Percentiles rank a stretch among this genome's conserved stretches.
These are phyloP conservation scores for Cyamopsis tetragonoloba DNA, from an alignment of 306 rosid genomes.

Conservation along the genomic window DNA sequence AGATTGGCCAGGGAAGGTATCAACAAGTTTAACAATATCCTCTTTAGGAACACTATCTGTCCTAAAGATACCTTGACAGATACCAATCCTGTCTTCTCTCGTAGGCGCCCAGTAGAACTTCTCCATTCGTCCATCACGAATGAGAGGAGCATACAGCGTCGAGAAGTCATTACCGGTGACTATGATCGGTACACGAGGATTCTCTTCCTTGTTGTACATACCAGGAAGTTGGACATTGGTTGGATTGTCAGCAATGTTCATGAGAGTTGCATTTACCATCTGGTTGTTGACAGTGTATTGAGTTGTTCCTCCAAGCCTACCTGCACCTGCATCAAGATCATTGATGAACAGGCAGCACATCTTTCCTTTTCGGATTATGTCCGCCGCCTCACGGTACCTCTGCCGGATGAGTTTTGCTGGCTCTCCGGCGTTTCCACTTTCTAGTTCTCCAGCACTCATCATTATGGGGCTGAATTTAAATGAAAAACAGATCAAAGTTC, in stretches of 20 bases:
- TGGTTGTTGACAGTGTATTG: constrained; percentile 82
- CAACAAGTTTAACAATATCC: constrained; percentile 60
- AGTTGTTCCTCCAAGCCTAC: constrained; percentile 67
- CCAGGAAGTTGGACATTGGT: constrained; percentile 80
- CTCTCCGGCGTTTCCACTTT: constrained; percentile 96
- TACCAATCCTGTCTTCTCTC: constrained; percentile 65
- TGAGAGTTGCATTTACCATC: constrained; percentile 79
- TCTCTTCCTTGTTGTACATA: constrained; percentile 73
- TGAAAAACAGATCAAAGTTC: background rate
- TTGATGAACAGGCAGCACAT: constrained; percentile 82
- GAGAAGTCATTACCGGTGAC: constrained; percentile 80
- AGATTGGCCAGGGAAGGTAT: constrained; percentile 70
- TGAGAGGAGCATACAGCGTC: constrained; percentile 73
- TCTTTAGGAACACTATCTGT: constrained; percentile 38
- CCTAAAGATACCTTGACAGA: constrained; percentile 61
- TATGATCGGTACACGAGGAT: constrained; percentile 64
- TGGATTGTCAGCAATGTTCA: constrained; percentile 82
- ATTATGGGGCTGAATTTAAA: constrained; percentile 57
- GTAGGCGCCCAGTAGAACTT: constrained; percentile 87
- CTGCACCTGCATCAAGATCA: constrained; percentile 84
- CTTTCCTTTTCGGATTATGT: constrained; percentile 63
- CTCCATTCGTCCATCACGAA: constrained; percentile 85
- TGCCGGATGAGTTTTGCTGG: constrained; percentile 88
- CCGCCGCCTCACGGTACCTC: constrained; percentile 82
- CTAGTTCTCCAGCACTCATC: constrained; percentile 97